Evolutionary conservation across 345 rosid species (phyloP), one percentile per base, ranked within the genome.

Genomic region (Rhizophora apiculata): DNA sequence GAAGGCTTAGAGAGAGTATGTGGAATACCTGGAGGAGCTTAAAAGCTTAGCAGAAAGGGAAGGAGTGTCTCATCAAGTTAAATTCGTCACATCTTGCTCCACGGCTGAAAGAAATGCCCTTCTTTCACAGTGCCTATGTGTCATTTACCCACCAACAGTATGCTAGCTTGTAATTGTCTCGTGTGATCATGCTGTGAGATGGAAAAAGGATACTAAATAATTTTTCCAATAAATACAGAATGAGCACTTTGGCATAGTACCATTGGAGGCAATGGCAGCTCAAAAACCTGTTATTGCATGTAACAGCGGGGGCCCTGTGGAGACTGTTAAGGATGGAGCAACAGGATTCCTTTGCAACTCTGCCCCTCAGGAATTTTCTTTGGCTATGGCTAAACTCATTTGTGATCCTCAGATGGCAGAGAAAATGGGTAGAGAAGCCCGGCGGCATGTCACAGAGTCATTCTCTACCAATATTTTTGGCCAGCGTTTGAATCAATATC

Each of bases 241-340:
- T 72, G 97, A 94, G 69, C 96, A 94, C 83, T 91, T 94, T 18
- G 98, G 97, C 24, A 94, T 92, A 59, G 99, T 92, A 72, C 99
- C 99, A 8, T 72, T 95, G 76, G 99, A 95, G 76, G 96, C 99
- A 69, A 95, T 95, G 97, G 97, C 96, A 16, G 92, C 99, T 6
- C 58, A 82, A 67, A 95, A 95, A 74, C 96, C 97, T 0, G 93
- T 95, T 13, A 82, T 94, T 56, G 96, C 99, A 20, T 95, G 99
- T 82, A 86, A 86, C 65, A 92, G 99, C 24, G 99, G 99, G 43
- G 96, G 96, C 32, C 99, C 97, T 8, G 78, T 88, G 66, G 99
- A 92, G 79, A 85, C 97, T 0, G 72, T 95, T 20, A 88, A 76
- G 88, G 80, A 78, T 64, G 97, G 79, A 67, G 83, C 69, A n/a